Base-by-base conservation (phyloP, 2,329 filamentous ascomycete genomes). In the Emmonsiellopsis sp. region DNA sequence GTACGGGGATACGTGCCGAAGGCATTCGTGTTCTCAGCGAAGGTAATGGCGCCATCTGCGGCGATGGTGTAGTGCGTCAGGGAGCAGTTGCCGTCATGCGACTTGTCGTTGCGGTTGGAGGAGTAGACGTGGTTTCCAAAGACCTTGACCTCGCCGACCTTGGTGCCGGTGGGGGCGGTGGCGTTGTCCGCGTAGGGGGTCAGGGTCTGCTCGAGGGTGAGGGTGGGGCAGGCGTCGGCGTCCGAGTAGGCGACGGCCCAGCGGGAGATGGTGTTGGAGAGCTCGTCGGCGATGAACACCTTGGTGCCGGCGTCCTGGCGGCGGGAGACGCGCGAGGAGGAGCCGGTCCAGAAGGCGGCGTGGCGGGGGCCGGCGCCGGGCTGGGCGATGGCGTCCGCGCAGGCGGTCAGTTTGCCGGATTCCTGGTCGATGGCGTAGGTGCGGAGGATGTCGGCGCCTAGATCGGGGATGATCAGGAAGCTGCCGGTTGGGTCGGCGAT, bases 51-150 rank as follows among this genome's bases (percentile, higher is more conserved):
- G n/a, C 84, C 85, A 9, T 76, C 77, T 1, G 62, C 55, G 1
- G 62, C 55, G 58, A 88, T 78, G 53, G 71, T 63, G 71, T 82
- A 88, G 55, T 75, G 82, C 56, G 84, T 76, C 52, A 91, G 69
- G 0, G 84, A 79, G 69, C 91, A 86, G 7, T 74, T 63, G 72
- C 58, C 61, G 56, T 54, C 67, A 63, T 84, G 78, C 21, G 76
- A 69, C 44, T 71, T 73, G 63, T 85, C 84, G 63, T 79, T 78
- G 56, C 87, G 83, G 57, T 86, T 86, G 2, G 84, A 85, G 42
- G 86, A 77, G 59, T 86, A 74, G 50, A 90, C 65, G 71, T 82
- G 87, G 37, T 76, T 78, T 55, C 76, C 72, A 32, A 60, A 64
- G 63, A 82, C 66, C 45, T 72, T 70, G n/a, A 83, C 70, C 63